A percentile compares a stretch with the other conserved stretches of the same genome.
These are phyloP conservation scores for Passiflora organensis DNA, from an alignment of 345 rosid species.

Conservation along the genomic window DNA sequence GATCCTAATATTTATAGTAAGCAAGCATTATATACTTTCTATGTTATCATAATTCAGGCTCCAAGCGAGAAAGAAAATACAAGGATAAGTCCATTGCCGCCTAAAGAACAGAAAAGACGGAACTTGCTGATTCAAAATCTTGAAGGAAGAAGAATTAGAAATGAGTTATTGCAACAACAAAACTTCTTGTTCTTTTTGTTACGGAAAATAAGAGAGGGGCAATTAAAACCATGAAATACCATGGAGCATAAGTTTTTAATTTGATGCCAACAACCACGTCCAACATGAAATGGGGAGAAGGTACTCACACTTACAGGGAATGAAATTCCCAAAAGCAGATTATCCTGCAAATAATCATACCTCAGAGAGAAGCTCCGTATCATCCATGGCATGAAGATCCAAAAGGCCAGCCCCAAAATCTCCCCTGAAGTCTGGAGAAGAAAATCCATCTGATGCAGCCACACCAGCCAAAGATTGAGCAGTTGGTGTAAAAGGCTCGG, in stretches of 20 bases:
- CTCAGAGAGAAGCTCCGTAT: slow-evolving; percentile 92
- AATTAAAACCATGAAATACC: too few species aligned
- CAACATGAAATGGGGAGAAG: neutral
- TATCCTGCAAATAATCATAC: slow-evolving; percentile 31
- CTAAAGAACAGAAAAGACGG: neutral
- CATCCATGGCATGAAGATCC: slow-evolving; percentile 99
- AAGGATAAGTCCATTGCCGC: neutral
- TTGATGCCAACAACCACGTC: too few species aligned
- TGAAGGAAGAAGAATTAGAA: neutral
- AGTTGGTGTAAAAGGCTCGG: slow-evolving; percentile 65
- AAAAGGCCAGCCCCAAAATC: slow-evolving; percentile 98
- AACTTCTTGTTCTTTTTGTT: too few species aligned
- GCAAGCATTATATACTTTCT: neutral
- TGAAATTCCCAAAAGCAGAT: neutral
- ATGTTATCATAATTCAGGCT: neutral
- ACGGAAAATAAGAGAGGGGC: too few species aligned
- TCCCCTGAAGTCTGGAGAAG: slow-evolving; percentile 88
- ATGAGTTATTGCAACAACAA: too few species aligned
- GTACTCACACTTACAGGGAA: neutral
- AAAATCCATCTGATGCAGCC: slow-evolving; percentile 68
- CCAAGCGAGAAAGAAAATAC: neutral
- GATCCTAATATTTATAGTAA: too few species aligned
- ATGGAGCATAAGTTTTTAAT: too few species aligned
- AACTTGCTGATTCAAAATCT: neutral
- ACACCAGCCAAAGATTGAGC: slow-evolving; percentile 56